These are phyloP conservation scores for Leccinum holopus DNA, from an alignment of 1,284 basidiomycete genomes.

Conservation along the genomic window DNA sequence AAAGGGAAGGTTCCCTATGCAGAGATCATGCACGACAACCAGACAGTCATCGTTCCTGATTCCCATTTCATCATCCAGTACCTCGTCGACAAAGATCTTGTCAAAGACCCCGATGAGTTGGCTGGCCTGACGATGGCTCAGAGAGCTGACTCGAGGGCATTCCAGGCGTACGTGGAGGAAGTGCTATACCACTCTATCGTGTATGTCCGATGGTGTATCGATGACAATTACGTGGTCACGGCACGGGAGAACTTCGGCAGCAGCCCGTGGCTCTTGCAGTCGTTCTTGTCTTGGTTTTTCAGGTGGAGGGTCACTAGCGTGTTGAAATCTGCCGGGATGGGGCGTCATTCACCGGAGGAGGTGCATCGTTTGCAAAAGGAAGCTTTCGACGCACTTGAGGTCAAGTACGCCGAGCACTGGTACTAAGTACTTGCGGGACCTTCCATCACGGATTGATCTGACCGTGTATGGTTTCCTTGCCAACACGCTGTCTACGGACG, in stretches of 20 bases:
- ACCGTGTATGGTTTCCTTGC: slow-evolving; percentile 33
- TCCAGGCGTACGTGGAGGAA: slow-evolving; percentile 36
- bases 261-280: slow-evolving; percentile 19
- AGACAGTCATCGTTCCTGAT: slow-evolving; percentile 26
- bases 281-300: slow-evolving; percentile 25
- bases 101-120: slow-evolving; percentile 30
- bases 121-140: slow-evolving; percentile 30
- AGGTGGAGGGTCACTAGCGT: slow-evolving; percentile 17
- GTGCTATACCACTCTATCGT: slow-evolving; percentile 31
- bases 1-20: slow-evolving; percentile 35
- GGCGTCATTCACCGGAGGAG: slow-evolving; percentile 35
- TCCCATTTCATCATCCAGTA: slow-evolving; percentile 38
- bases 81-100: slow-evolving; percentile 26
- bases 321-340: slow-evolving; percentile 28
- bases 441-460: slow-evolving; percentile 34
- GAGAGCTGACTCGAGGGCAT: slow-evolving; percentile 35
- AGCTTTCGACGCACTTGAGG: slow-evolving; percentile 32
- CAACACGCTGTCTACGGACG: slow-evolving; percentile 23
- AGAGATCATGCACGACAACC: slow-evolving; percentile 29
- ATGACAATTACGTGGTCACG: slow-evolving; percentile 26
- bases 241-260: slow-evolving; percentile 19
- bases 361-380: slow-evolving; percentile 33
- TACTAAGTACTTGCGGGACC: slow-evolving; percentile 22
- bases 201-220: slow-evolving; percentile 32
- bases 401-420: slow-evolving; percentile 23